Percentiles rank a stretch among this genome's conserved stretches.
These are phyloP conservation scores for Tolypocladium ovalisporum DNA, from an alignment of 2,329 filamentous ascomycete genomes.

Conservation along the genomic window DNA sequence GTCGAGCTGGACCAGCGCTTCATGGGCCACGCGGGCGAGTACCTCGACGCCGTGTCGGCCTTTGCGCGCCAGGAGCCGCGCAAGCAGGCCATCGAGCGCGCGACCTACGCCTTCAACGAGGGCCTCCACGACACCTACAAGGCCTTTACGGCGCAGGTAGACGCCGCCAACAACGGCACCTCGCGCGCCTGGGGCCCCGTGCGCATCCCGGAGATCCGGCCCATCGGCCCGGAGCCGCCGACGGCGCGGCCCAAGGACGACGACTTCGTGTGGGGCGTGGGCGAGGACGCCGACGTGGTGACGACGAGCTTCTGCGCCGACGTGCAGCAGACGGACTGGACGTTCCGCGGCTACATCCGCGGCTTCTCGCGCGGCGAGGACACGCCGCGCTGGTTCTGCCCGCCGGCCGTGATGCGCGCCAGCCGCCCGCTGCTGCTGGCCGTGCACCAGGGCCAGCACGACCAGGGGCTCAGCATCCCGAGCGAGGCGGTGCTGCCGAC, in stretches of 20 bases:
- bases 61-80: conserved; percentile 43
- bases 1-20: conserved; percentile 35
- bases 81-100: conserved; percentile 48
- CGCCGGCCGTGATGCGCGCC: conserved; percentile 22
- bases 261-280: conserved; percentile 19
- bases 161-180: conserved; percentile 13
- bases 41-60: conserved; percentile 13
- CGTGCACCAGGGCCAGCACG: conserved; percentile 20
- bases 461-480: conserved; percentile 17
- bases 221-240: conserved; percentile 18
- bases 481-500: conserved; percentile 23
- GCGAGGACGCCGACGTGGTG: conserved; percentile 21
- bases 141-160: conserved; percentile 21
- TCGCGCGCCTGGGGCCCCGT: conserved; percentile 21
- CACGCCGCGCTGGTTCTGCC: conserved; percentile 22
- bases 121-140: conserved; percentile 37
- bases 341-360: conserved; percentile 19
- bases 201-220: conserved; percentile 13
- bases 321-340: conserved; percentile 15
- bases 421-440: conserved; percentile 19
- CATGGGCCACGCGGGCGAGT: conserved; percentile 18
- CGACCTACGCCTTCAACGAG: conserved; percentile 44
- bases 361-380: conserved; percentile 13
- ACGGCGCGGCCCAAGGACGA: conserved; percentile 11
- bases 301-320: conserved; percentile 19